These are phyloP conservation scores for Hypoxylon sp. DNA, from an alignment of 2,329 filamentous ascomycete species.

Conservation along the genomic window DNA sequence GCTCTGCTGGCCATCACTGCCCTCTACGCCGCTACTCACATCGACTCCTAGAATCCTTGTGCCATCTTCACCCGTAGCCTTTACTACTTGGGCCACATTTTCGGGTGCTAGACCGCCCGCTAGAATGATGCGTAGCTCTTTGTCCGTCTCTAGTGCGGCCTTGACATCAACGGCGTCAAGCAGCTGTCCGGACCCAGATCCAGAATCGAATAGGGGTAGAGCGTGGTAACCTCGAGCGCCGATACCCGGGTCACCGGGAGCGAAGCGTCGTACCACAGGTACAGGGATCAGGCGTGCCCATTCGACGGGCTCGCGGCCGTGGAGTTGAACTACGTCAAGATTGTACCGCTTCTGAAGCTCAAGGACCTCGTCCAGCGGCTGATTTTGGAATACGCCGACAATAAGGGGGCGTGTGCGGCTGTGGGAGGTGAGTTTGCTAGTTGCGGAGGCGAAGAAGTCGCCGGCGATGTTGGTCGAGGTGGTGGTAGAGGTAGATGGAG, in stretches of 20 bases:
- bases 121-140: conserved; percentile 77
- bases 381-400: conserved; percentile 94
- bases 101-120: conserved; percentile 85
- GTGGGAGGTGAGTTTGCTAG: conserved; percentile 53
- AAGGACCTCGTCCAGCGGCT: conserved; percentile 83
- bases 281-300: conserved; percentile 92
- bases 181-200: conserved; percentile 81
- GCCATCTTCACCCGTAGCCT: conserved; percentile 66
- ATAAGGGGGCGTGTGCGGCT: conserved; percentile 71
- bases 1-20: conserved; percentile 79
- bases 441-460: conserved; percentile 76
- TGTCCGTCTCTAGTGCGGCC: conserved; percentile 70
- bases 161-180: conserved; percentile 77
- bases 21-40: conserved; percentile 93
- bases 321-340: conserved; percentile 90
- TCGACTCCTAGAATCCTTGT: conserved; percentile 82
- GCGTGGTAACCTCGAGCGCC: conserved; percentile 81
- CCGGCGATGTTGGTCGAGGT: conserved; percentile 51
- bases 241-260: conserved; percentile 76
- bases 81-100: conserved; percentile 76
- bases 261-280: conserved; percentile 88
- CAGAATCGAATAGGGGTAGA: conserved; percentile 86
- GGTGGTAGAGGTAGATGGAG: conserved; percentile 42
- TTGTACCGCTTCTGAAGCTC: conserved; percentile 77
- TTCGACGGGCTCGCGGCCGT: conserved; percentile 90